Percentiles rank a stretch among this genome's conserved stretches.
phyloP scores from a whole-genome alignment of 176 grass and related monocot genomes.

The Musa beccarii region DNA sequence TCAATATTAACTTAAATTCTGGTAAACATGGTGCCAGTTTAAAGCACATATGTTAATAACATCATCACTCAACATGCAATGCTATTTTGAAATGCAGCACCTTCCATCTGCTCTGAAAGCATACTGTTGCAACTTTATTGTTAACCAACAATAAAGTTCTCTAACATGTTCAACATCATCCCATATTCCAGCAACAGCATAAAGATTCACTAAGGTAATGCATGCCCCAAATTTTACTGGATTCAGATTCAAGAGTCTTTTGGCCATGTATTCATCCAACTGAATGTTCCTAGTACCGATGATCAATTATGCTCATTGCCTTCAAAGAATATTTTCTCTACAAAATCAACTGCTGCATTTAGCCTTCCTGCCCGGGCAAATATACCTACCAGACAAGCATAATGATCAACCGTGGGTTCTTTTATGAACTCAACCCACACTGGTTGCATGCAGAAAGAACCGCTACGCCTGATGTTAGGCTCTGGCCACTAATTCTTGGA shows the following conservation, averaged over 20 bases:
- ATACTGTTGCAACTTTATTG: conserved; percentile 20
- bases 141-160: conserved; percentile 32
- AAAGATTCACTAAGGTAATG: conserved; percentile 34
- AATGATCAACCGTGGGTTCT: conserved; percentile 30
- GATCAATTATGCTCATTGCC: conserved; percentile 32
- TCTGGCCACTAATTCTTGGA: conserved; percentile 17
- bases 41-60: not conserved
- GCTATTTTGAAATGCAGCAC: conserved; percentile 1
- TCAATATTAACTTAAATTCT: too few species aligned
- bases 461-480: conserved; percentile 26
- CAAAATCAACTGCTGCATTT: conserved; percentile 24
- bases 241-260: conserved; percentile 29
- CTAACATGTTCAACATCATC: conserved; percentile 18
- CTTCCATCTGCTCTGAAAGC: conserved; percentile 13
- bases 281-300: conserved; percentile 29
- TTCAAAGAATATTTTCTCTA: conserved; percentile 31
- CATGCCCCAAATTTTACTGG: conserved; percentile 20
- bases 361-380: conserved; percentile 27
- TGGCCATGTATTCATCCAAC: conserved; percentile 26
- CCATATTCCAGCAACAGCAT: conserved; percentile 30
- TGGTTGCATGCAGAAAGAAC: conserved; percentile 28
- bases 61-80: not conserved
- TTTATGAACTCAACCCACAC: conserved; percentile 27
- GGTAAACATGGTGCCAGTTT: too few species aligned
- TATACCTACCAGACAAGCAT: conserved; percentile 36